A percentile compares a stretch with the other conserved stretches of the same genome.
phyloP scores from a whole-genome alignment of 2,329 filamentous ascomycete species.

The Xylaria sp. region DNA sequence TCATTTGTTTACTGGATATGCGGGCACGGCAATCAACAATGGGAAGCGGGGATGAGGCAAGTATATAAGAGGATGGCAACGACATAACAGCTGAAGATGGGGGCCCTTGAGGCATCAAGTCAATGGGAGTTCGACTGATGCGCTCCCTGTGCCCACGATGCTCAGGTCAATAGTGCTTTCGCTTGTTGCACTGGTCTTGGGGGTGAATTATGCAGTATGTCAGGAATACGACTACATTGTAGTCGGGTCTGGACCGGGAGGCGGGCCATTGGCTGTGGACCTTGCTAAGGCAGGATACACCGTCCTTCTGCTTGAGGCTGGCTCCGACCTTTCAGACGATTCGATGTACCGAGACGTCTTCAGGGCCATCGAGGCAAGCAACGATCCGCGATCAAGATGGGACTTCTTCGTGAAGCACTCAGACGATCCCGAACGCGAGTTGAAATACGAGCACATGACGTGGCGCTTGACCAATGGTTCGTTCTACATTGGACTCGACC shows the following conservation, averaged over 20 bases:
- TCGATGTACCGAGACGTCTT: conserved; percentile 33
- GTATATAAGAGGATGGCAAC: neutral
- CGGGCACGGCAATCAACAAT: conserved; percentile 6
- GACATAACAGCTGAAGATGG: conserved; percentile 1
- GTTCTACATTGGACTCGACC: conserved; percentile 55
- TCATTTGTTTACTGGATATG: conserved; percentile 11
- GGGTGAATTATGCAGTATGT: conserved; percentile 5
- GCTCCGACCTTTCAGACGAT: conserved; percentile 55
- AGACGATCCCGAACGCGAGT: conserved; percentile 54
- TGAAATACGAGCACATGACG: conserved; percentile 59
- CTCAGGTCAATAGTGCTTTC: conserved; percentile 4
- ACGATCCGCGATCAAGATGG: conserved; percentile 58
- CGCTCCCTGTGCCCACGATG: neutral
- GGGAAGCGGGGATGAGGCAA: neutral
- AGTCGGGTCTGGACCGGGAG: conserved; percentile 63
- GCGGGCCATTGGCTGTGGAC: conserved; percentile 59
- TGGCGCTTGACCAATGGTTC: conserved; percentile 54
- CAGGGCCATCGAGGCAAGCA: conserved; percentile 39
- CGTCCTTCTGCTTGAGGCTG: conserved; percentile 63
- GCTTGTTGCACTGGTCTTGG: conserved; percentile 1
- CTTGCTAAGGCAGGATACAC: conserved; percentile 62
- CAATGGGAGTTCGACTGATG: neutral
- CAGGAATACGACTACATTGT: conserved; percentile 62
- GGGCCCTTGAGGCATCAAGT: neutral
- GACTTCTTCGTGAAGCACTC: conserved; percentile 67